These are phyloP conservation scores for Apophysomyces sp. DNA, from an alignment of 371 early-diverging fungal genomes.

Conservation along the genomic window DNA sequence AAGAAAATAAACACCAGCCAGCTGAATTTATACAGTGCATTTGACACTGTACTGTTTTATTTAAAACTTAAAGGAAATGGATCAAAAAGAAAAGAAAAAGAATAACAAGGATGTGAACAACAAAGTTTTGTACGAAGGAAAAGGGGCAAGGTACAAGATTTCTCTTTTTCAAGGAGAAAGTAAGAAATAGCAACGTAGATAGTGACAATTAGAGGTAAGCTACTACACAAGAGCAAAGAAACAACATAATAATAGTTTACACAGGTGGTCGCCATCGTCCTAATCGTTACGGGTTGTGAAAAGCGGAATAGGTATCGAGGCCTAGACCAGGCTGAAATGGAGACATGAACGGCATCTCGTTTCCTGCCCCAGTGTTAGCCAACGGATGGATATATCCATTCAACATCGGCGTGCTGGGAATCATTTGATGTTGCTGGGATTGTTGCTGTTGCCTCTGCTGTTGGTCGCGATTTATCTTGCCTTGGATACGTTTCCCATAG, in stretches of 20 bases:
- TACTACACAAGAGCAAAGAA: conserved; percentile 1
- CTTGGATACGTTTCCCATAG: conserved; percentile 86
- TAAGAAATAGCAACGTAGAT: neutral
- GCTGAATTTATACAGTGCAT: neutral
- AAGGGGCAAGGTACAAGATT: conserved; percentile 1
- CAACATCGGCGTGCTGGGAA: neutral
- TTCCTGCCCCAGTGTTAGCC: conserved; percentile 1
- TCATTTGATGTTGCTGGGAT: neutral
- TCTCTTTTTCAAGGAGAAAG: neutral
- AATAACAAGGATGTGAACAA: neutral
- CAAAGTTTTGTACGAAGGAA: neutral
- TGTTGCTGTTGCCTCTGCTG: conserved; percentile 20
- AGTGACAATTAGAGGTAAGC: conserved; percentile 1
- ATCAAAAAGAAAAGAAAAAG: conserved; percentile 1
- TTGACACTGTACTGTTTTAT: neutral
- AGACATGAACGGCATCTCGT: conserved; percentile 10
- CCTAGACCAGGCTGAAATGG: conserved; percentile 9
- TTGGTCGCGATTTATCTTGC: conserved; percentile 71
- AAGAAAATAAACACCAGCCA: too few relatives aligned
- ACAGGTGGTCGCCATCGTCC: neutral
- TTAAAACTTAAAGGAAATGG: conserved; percentile 1
- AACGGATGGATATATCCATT: conserved; percentile 13
- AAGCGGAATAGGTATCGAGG: conserved; percentile 7
- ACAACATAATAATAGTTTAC: conserved; percentile 2
- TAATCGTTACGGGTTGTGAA: conserved; percentile 11